phyloP scores from a whole-genome alignment of 306 rosid species.

The Senna tora region DNA sequence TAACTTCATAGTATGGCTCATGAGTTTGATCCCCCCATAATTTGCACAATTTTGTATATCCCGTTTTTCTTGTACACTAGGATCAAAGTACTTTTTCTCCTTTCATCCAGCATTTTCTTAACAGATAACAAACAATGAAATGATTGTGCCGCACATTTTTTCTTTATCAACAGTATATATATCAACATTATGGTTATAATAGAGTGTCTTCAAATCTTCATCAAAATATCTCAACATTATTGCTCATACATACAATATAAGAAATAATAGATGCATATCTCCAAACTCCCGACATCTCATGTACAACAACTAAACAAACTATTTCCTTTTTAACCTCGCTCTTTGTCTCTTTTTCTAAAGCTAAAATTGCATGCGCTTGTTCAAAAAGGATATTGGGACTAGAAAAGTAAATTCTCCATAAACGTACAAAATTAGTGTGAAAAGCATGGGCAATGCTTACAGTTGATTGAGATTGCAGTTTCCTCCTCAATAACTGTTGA shows the following conservation, averaged over 20 bases:
- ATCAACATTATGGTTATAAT: background rate
- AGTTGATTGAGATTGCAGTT: slow-evolving; percentile 58
- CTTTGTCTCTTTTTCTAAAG: background rate
- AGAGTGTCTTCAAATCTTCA: background rate
- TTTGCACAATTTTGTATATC: too few species aligned
- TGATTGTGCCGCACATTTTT: background rate
- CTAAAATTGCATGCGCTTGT: too few species aligned
- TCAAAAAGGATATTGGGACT: background rate
- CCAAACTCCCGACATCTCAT: background rate
- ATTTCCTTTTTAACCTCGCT: background rate
- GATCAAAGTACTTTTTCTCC: too few species aligned
- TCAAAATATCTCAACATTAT: background rate
- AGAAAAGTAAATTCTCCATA: background rate
- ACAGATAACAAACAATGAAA: background rate
- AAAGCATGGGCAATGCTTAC: slow-evolving; percentile 48
- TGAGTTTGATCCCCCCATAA: too few species aligned
- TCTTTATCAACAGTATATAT: background rate
- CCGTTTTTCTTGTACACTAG: too few species aligned
- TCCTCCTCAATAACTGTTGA: slow-evolving; percentile 73
- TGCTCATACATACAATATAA: background rate
- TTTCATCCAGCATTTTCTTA: too few species aligned
- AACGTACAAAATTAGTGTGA: slow-evolving; percentile 23
- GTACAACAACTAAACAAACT: background rate
- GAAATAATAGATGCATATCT: background rate
- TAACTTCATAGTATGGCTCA: too few species aligned